Evolutionary conservation across 306 rosid genomes (phyloP), one percentile per base, ranked within the genome.

Genomic region (Alnus rubra): DNA sequence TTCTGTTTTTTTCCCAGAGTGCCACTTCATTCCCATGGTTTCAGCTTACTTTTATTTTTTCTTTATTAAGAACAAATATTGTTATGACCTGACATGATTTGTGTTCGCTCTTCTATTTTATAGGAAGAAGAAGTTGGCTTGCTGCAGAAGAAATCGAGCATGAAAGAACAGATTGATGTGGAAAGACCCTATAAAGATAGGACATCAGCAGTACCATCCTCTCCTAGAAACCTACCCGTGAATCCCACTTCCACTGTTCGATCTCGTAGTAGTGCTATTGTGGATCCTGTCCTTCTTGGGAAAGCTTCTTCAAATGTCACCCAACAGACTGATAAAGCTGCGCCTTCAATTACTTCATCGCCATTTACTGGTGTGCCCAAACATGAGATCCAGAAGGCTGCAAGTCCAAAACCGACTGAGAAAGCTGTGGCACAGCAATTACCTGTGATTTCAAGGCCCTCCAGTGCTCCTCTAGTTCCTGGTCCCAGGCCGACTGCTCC

Each of bases 391-490:
- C 91, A 74, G 79, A 91, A 84, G 85, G 76, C 89, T 42, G 70
- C 86, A 68, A 76, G 88, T 59, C 82, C 86, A 45, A 93, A 82
- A 84, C 79, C 85, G 59, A 69, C 85, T 76, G 98, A 89, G 78
- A 91, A 85, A 80, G 81, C 84, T 58, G 73, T 78, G 68, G 81
- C 87, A 16, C 92, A 82, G 44, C 92, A 85, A 83, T 82, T 56
- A 49, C 82, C 94, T 63, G 71, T 76, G 76, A 76, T 90, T 87
- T 90, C 99, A 28, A 90, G 98, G 76, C 93, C 97, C 39, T 93
- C 94, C 42, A 96, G 90, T 82, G 91, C 97, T 80, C 97, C 99
- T 71, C 79, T 91, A 71, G 89, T 83, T 86, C 97, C 94, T 80
- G 94, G 87, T 63, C 89, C 88, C 79, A 88, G 94, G 84, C 92